Conservation (phyloP, 2,329 filamentous ascomycete genomes). For the Niveomyces coronatus region DNA sequence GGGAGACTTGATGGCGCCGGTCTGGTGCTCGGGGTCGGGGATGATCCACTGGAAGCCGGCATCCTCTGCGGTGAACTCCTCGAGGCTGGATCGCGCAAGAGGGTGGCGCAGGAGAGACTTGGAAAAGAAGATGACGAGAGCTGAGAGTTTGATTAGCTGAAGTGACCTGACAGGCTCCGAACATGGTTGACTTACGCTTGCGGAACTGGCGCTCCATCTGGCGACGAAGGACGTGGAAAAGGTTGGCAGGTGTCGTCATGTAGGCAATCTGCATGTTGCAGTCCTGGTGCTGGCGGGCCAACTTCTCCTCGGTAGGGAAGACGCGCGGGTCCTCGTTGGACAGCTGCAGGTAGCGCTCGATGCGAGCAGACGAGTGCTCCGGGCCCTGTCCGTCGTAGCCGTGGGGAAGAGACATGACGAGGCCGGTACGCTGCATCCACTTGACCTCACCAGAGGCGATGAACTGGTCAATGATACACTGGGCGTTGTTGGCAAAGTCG, state of each 20-base stretch:
- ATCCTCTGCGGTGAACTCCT: conserved; percentile 74
- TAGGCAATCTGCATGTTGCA: conserved; percentile 99
- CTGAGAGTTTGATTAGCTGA: conserved; percentile 30
- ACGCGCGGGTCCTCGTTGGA: conserved; percentile 95
- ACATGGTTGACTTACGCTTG: conserved; percentile 61
- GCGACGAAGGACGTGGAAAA: conserved; percentile 92
- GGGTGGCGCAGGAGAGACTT: conserved; percentile 94
- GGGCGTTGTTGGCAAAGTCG: conserved; percentile 98
- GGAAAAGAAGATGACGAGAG: conserved; percentile 95
- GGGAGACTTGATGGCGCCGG: conserved; percentile 60
- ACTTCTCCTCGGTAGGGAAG: conserved; percentile 79
- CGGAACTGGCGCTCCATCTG: conserved; percentile 99
- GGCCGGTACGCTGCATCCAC: conserved; percentile 95
- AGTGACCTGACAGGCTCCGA: background rate
- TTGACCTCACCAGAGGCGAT: conserved; percentile 95
- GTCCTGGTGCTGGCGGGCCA: conserved; percentile 96
- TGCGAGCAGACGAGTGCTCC: conserved; percentile 93
- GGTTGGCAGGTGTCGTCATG: conserved; percentile 91
- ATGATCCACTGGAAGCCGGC: conserved; percentile 98
- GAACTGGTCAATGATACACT: conserved; percentile 98
- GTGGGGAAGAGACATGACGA: conserved; percentile 93
- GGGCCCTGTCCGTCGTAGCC: conserved; percentile 97
- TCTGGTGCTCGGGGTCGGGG: conserved; percentile 74
- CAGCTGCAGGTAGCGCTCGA: conserved; percentile 94
- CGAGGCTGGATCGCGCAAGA: conserved; percentile 75